Evolutionary conservation across 371 early-diverging fungal species (phyloP), one percentile per base, ranked within the genome.

Genomic region (Rhizomucor pusillus): DNA sequence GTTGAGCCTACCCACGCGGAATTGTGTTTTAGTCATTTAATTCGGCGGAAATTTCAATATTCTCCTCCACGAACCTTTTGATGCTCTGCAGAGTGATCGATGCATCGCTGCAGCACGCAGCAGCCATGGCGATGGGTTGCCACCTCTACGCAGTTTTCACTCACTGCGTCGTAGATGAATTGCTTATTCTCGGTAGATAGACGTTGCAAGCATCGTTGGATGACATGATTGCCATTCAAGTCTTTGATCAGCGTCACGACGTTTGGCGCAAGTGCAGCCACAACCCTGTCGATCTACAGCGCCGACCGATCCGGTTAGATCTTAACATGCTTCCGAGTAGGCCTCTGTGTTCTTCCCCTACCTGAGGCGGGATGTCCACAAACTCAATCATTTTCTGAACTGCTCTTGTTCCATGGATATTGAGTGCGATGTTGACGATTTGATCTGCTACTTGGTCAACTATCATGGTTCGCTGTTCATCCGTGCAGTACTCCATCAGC

Each of bases 171-270:
- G 59, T 89, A 92, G 52, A 95, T 86, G 64, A 94, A 95, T 80
- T 91, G 87, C 59, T 88, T 89, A 60, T 90, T 75, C 52, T 84
- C 81, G 10, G 82, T 68, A 5, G 80, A 69, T 20, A 93, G 69
- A 33, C 82, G 77, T 57, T 89, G 88, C 33, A 98, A 71, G 62
- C 94, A 94, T 71, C 95, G 95, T 71, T 98, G 98, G 50, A 98
- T 88, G 37, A 98, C 98, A 67, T 98, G 99, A 73, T 99, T 99
- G 59, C 99, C 98, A 69, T 98, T 99, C 47, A 97, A 83, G 67
- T 97, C 97, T 62, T 93, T 91, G 57, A 97, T 92, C 43, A 98
- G 63, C 10, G 85, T 75, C 10, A 95, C 91, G 2, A 95, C 90
- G 59, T 88, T 85, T 6, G 80, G 81, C 47, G 82, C 80, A 39